phyloP scores from a whole-genome alignment of 768 basidiomycete genomes.

The Pleurotus salmoneostramineus region DNA sequence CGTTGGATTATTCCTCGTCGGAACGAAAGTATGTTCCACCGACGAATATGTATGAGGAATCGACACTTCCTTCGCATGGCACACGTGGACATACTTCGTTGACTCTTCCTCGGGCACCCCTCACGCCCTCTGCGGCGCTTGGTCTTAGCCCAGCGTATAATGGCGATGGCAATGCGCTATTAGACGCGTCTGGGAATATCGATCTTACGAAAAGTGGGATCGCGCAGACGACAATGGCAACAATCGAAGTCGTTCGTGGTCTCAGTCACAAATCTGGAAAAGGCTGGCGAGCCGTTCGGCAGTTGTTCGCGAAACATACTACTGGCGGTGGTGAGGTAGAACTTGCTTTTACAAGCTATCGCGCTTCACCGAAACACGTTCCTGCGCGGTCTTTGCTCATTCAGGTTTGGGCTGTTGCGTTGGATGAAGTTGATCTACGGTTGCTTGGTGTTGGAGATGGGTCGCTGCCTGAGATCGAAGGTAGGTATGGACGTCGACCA shows the following conservation, averaged over 20 bases:
- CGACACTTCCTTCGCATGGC: slow-evolving; percentile 45
- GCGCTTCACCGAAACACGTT: slow-evolving; percentile 71
- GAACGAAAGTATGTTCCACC: slow-evolving; percentile 16
- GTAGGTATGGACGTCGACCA: not conserved
- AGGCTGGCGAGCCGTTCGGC: slow-evolving; percentile 7
- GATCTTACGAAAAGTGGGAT: slow-evolving; percentile 75
- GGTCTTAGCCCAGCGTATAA: slow-evolving; percentile 6
- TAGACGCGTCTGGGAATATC: slow-evolving; percentile 41
- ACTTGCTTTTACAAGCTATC: slow-evolving; percentile 67
- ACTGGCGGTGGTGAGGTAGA: slow-evolving; percentile 19
- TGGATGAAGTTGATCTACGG: slow-evolving; percentile 71
- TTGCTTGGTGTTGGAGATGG: slow-evolving; percentile 48
- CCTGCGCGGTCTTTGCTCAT: slow-evolving; percentile 69
- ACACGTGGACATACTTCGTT: slow-evolving; percentile 56
- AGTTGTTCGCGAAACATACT: slow-evolving; percentile 16
- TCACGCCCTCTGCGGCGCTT: slow-evolving; percentile 21
- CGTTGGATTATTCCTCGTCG: not conserved
- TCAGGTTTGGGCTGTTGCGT: slow-evolving; percentile 86
- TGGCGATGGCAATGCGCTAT: slow-evolving; percentile 12
- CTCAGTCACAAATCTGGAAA: slow-evolving; percentile 23
- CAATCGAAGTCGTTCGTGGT: slow-evolving; percentile 72
- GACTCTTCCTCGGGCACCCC: slow-evolving; percentile 47
- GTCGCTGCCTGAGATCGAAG: slow-evolving; percentile 4
- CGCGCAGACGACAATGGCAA: slow-evolving; percentile 88
- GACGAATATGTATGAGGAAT: slow-evolving; percentile 10